Conservation (phyloP, 1,284 basidiomycete genomes). For the Ceratobasidium sp. region DNA sequence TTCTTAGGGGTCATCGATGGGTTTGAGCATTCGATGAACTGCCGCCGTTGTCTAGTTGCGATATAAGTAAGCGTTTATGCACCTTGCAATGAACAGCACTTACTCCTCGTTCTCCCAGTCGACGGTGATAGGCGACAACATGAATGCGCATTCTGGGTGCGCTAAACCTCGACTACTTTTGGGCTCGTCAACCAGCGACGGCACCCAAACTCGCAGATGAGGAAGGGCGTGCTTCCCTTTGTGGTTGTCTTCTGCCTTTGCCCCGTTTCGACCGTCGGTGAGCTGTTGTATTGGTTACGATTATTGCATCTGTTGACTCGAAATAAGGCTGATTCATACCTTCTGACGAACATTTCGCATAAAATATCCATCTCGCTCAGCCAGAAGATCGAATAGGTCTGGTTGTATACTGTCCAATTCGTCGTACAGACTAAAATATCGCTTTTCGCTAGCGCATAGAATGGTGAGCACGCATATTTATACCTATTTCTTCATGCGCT, state of each 20-base stretch:
- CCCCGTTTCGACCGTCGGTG: background rate
- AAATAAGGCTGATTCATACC: background rate
- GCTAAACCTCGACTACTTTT: conserved; percentile 3
- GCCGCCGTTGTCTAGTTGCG: background rate
- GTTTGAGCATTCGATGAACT: conserved; percentile 15
- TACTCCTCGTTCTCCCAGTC: conserved; percentile 16
- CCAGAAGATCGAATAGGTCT: background rate
- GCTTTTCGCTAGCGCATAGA: background rate
- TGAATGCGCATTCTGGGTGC: conserved; percentile 8
- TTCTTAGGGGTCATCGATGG: background rate
- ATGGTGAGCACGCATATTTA: background rate
- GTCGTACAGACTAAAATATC: background rate
- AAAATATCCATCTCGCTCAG: background rate
- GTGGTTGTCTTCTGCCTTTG: conserved; percentile 25
- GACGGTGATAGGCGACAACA: background rate
- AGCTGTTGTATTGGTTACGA: background rate
- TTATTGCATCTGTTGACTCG: background rate
- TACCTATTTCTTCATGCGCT: background rate
- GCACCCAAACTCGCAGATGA: background rate
- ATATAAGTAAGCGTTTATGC: background rate
- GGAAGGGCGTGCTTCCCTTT: conserved; percentile 15
- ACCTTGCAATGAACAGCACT: background rate
- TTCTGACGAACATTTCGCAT: background rate
- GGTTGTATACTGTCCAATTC: conserved; percentile 4
- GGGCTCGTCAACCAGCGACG: background rate